Conservation (phyloP, 257 asterid species). For the Echites panduratus region DNA sequence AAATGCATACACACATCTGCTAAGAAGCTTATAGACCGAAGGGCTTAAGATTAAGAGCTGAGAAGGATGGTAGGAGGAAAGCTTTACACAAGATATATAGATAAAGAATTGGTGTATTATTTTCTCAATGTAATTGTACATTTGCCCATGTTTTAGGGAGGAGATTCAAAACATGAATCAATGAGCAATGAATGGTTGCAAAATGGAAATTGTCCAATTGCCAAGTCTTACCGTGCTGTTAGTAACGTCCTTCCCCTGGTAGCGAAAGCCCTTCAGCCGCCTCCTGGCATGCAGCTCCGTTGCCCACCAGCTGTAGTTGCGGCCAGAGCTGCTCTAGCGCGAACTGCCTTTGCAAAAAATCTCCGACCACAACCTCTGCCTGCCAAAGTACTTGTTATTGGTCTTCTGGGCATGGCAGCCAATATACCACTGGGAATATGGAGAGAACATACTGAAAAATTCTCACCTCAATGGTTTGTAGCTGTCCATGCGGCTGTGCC, state of each 20-base stretch:
- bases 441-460: conserved; percentile 89
- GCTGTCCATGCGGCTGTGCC: conserved; percentile 98
- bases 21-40: no score
- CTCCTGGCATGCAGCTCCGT: conserved; percentile 58
- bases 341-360: conserved; percentile 73
- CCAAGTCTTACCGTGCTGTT: conserved; percentile 84
- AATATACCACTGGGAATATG: conserved; percentile 87
- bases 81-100: not conserved
- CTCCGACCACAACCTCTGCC: conserved; percentile 92
- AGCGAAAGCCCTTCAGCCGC: conserved; percentile 79
- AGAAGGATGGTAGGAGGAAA: not conserved
- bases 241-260: conserved; percentile 74
- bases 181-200: conserved; percentile 76
- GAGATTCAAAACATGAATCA: conserved; percentile 60
- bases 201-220: conserved; percentile 84
- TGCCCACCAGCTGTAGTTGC: conserved; percentile 85
- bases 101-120: not conserved
- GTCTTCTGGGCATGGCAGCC: conserved; percentile 76
- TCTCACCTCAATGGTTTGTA: conserved; percentile 80
- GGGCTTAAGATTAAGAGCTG: not conserved
- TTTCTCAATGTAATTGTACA: not conserved
- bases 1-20: not conserved
- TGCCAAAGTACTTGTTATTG: conserved; percentile 63
- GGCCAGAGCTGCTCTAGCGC: conserved; percentile 72
- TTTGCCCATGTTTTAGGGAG: conserved; percentile 48